Base-by-base conservation (phyloP, 257 asterid species). In the Solanum piurae region DNA sequence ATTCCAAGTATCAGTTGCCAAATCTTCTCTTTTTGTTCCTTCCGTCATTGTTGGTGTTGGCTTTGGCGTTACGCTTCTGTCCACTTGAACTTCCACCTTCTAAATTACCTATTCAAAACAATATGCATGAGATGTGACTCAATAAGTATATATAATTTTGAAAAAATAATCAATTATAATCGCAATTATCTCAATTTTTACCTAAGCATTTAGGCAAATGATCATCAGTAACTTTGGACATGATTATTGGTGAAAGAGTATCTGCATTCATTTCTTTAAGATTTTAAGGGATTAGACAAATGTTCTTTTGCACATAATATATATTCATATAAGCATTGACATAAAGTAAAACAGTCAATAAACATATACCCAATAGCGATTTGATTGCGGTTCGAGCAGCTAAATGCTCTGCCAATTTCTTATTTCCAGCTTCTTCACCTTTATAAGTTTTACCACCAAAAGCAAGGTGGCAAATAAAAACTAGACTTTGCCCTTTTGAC, bases 371-470 rank as follows among this genome's bases (percentile, higher is more conserved):
- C 36, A 86, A 75, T 58, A 91, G 90, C 27, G 89, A 86, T 88
- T 58, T 72, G 49, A 89, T 88, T 4, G 90, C 91, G 14, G 75
- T 20, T 12, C 82, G 87, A 36, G 89, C 90, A 23, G 38, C 91
- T 29, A 89, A 58, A 83, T 88, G 89, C 76, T 88, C 89, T 23
- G 90, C 90, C 75, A 83, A 74, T 91, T 89, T 86, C 89, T 86
- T 89, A 86, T 89, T 91, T 31, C 37, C 46, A 31, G 89, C 90
- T 37, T 55, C 77, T 55, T 86, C 91, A 18, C 90, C 89, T 12
- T 38, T 71, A 64, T 83, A 91, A 20, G 84, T 87, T 80, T 80
- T 64, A 37, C 89, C 89, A 58, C 88, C 87, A 25, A 89, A 64
- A 23, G 27, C 82, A 31, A 88, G 20, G 21, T 64, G 60, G 34